Base-by-base conservation (phyloP, 768 basidiomycete species). In the Rubroboletus pulcherrimus region DNA sequence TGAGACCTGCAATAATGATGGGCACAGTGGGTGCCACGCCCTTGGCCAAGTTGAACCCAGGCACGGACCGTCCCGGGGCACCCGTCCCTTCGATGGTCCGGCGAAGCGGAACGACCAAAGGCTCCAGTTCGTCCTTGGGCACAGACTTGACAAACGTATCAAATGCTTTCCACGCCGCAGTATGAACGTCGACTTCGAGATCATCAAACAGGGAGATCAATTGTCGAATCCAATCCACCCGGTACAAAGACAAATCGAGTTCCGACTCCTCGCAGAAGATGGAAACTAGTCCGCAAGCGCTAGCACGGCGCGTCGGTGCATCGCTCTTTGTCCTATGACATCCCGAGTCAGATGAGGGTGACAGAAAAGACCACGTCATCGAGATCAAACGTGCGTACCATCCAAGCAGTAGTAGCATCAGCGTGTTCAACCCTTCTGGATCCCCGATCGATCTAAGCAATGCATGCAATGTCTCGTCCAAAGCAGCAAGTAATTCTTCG, bases 141-240 rank as follows among this genome's bases (percentile, higher is more conserved):
- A 95, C 73, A 0, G 89, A 85, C 72, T 93, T 98, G 69, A 97
- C 84, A 58, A 98, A 92, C 15, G 78, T 78, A 45, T 98, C 94
- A 26, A 98, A 77, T 0, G 93, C 87, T 33, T 76, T 75, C 84
- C 87, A 89, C 4, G 95, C 93, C 0, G 89, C 87, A 2, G 83
- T 86, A 63, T 95, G 86, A 10, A 96, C 92, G 4, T 78, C 68
- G 2, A 87, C 82, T 45, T 86, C 79, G 12, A 73, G 71, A 65
- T 98, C 96, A 62, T 94, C 94, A 47, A 97, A 78, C 3, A 89
- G 72, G 0, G 91, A 81, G 7, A 98, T 76, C 15, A 98, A 79
- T 59, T 93, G 91, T 8, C 95, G 85, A 52, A 98, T 82, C 94
- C 96, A 98, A 69, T 98, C 97, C 59, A 94, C 75, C 19, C 90